A percentile compares a stretch with the other conserved stretches of the same genome.
These are phyloP conservation scores for Didymella sp. DNA, from an alignment of 2,329 filamentous ascomycete species.

Conservation along the genomic window DNA sequence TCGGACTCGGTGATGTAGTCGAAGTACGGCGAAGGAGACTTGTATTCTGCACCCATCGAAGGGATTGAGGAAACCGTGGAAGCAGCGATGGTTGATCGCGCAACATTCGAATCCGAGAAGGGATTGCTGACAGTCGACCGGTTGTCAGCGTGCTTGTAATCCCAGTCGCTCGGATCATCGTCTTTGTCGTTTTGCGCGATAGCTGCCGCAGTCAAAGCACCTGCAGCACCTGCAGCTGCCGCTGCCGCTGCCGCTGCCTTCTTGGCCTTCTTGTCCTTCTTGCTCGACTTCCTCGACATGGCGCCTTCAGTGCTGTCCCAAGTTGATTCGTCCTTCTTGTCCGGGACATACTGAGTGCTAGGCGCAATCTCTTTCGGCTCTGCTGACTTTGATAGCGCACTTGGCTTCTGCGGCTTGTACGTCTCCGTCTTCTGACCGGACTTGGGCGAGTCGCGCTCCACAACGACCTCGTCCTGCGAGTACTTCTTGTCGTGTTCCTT, in stretches of 20 bases:
- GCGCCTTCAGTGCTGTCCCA: constrained; percentile 33
- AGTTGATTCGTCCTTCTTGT: constrained; percentile 33
- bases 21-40: constrained; percentile 51
- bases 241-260: constrained; percentile 33
- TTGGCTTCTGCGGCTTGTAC: constrained; percentile 40
- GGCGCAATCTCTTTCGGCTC: constrained; percentile 32
- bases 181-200: constrained; percentile 30
- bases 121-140: constrained; percentile 37
- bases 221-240: constrained; percentile 20
- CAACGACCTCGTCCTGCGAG: constrained; percentile 49
- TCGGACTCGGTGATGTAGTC: constrained; percentile 53
- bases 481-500: constrained; percentile 33
- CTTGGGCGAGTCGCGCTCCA: constrained; percentile 47
- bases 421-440: constrained; percentile 38
- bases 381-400: constrained; percentile 26
- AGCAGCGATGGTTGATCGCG: constrained; percentile 30
- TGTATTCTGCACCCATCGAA: constrained; percentile 25
- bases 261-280: constrained; percentile 43
- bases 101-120: constrained; percentile 36
- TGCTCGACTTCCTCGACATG: constrained; percentile 40
- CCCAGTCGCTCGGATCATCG: constrained; percentile 16
- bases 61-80: constrained; percentile 31
- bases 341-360: constrained; percentile 41
- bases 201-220: constrained; percentile 30
- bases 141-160: constrained; percentile 27